A percentile compares a stretch with the other conserved stretches of the same genome.
These are phyloP conservation scores for Wickerhamomyces bovis DNA, from an alignment of 805 yeast genomes.

Conservation along the genomic window DNA sequence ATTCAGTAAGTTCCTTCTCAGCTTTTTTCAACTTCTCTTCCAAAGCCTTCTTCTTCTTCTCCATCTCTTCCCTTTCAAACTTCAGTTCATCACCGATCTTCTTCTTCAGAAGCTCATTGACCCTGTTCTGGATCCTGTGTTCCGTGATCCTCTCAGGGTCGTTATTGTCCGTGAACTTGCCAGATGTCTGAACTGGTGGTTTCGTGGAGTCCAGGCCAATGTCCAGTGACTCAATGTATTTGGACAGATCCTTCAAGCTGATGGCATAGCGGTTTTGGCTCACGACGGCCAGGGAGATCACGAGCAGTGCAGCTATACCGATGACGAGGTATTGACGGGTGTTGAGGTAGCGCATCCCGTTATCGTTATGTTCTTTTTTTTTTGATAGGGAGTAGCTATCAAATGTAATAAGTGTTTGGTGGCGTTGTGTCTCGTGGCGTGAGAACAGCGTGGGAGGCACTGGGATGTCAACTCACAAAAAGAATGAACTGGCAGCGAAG, in stretches of 20 bases:
- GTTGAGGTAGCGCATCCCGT: constrained; percentile 1
- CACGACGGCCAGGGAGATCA: neutral
- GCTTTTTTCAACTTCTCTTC: neutral
- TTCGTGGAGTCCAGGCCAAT: neutral
- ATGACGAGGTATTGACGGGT: neutral
- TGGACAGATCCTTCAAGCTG: neutral
- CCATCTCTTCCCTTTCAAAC: constrained; percentile 8
- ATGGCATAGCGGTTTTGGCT: neutral
- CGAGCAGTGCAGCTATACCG: neutral
- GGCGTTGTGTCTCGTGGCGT: too few relatives aligned
- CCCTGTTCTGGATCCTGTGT: constrained; percentile 1
- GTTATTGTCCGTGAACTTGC: constrained; percentile 2
- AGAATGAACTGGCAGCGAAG: too few relatives aligned
- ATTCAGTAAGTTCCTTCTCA: neutral
- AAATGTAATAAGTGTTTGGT: too few relatives aligned
- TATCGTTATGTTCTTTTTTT: too few relatives aligned
- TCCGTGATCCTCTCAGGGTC: constrained; percentile 4
- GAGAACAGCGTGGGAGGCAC: too few relatives aligned
- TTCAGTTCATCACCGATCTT: constrained; percentile 7
- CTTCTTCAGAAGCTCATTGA: constrained; percentile 1
- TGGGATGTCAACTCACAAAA: too few relatives aligned
- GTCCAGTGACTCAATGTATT: constrained; percentile 1
- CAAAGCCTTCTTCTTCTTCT: constrained; percentile 1
- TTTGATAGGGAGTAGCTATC: too few relatives aligned
- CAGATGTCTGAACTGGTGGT: neutral